These are phyloP conservation scores for Tylopilus subfusipes DNA, from an alignment of 768 basidiomycete species.

Conservation along the genomic window DNA sequence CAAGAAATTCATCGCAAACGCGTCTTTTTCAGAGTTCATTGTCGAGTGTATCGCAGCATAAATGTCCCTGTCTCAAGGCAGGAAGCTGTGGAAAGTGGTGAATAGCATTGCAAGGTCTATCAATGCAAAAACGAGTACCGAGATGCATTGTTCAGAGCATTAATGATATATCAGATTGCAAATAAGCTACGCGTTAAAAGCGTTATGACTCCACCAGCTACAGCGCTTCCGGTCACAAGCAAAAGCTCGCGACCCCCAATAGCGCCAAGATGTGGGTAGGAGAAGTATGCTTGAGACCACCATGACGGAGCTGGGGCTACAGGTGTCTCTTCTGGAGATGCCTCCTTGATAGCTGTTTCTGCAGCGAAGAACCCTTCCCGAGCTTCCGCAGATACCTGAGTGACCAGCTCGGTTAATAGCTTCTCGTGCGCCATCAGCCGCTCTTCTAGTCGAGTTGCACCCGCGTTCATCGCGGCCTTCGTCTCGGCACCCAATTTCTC, in stretches of 20 bases:
- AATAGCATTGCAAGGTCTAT: not conserved
- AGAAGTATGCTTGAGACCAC: slow-evolving; percentile 10
- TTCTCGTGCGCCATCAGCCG: slow-evolving; percentile 48
- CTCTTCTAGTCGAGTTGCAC: slow-evolving; percentile 45
- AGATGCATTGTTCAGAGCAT: not conserved
- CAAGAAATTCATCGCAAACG: not conserved
- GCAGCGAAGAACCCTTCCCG: slow-evolving; percentile 7
- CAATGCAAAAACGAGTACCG: not conserved
- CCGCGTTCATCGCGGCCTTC: slow-evolving; percentile 43
- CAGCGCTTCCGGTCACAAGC: slow-evolving; percentile 30
- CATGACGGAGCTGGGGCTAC: not conserved
- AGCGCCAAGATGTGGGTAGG: slow-evolving; percentile 9
- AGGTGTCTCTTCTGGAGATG: not conserved
- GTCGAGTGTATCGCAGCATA: slow-evolving; percentile 29
- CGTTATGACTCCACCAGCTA: slow-evolving; percentile 24
- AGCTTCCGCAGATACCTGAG: slow-evolving; percentile 12
- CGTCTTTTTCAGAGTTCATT: slow-evolving; percentile 23
- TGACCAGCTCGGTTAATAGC: slow-evolving; percentile 30
- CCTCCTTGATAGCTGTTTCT: slow-evolving; percentile 3
- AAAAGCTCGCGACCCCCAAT: slow-evolving; percentile 21
- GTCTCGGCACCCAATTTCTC: slow-evolving; percentile 45
- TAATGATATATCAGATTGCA: slow-evolving; percentile 10
- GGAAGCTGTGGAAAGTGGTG: slow-evolving; percentile 4
- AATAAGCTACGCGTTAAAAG: slow-evolving; percentile 23
- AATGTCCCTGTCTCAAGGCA: slow-evolving; percentile 3